Evolutionary conservation across 306 rosid species (phyloP), one percentile per base, ranked within the genome.

Genomic region (Pyrus betulifolia): DNA sequence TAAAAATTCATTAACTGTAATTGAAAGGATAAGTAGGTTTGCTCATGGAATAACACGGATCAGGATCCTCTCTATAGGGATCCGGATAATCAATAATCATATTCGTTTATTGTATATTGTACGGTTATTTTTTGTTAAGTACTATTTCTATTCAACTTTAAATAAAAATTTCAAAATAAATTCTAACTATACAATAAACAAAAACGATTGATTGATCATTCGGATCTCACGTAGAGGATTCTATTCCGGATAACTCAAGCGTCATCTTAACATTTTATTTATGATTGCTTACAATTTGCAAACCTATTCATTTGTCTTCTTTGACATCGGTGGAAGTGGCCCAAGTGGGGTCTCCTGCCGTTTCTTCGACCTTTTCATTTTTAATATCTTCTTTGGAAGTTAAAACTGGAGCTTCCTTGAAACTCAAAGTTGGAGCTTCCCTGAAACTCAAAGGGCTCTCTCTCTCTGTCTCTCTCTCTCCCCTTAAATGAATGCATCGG

Each of bases 341-440:
- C 79, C 38, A 5, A 35, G 55, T n/a, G 62, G 62, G 62, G 25
- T 49, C 82, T 58, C 42, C 63, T 18, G 78, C 78, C 68, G 67
- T 45, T 79, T 74, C 74, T 68, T 52, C 54, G 12, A 15, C 75
- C 35, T 67, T 76, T 79, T 52, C 10, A 30, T 30, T 71, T 64
- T 66, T 40, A 17, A 21, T 33, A 59, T 60, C 51, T 71, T 49
- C 4, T 62, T 44, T 69, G 42, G 27, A 71, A 68, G 69, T 21
- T 3, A 45, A 75, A 70, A 46, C 40, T 66, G 79, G 40, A 84
- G 83, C 60, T 81, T 83, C 86, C 84, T n/a, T 69, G 42, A 27
- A 71, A 68, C 69, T 21, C 3, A 45, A 75, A 70, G 49, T 40
- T 66, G 79, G 40, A 84, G 83, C 60, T 81, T 83, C 86, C 84